phyloP scores from a whole-genome alignment of 495 filamentous ascomycete genomes.

The Aspergillus heteromorphus region DNA sequence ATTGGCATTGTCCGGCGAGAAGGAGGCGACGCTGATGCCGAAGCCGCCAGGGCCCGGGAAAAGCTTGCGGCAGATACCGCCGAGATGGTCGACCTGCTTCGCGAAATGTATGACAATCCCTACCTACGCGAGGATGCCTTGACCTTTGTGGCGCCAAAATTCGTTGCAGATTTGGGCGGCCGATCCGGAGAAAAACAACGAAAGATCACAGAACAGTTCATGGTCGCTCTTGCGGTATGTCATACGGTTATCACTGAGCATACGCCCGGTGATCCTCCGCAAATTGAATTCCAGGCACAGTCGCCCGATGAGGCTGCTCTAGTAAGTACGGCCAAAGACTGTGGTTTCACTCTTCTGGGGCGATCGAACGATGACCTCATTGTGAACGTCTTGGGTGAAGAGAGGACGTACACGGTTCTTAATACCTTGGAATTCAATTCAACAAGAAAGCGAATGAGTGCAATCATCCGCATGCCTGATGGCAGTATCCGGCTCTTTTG shows the following conservation, averaged over 20 bases:
- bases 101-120: conserved; percentile 78
- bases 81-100: conserved; percentile 65
- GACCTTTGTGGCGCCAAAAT: conserved; percentile 89
- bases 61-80: conserved; percentile 75
- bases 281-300: conserved; percentile 93
- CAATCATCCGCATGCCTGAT: conserved; percentile 93
- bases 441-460: conserved; percentile 94
- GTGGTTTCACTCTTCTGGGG: conserved; percentile 92
- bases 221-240: conserved; percentile 91
- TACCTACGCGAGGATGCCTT: conserved; percentile 85
- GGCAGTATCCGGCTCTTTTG: conserved; percentile 90
- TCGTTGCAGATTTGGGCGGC: conserved; percentile 73
- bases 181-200: conserved; percentile 72
- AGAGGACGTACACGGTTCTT: conserved; percentile 77
- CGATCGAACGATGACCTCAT: conserved; percentile 71
- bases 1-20: conserved; percentile 89
- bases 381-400: conserved; percentile 80
- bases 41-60: conserved; percentile 63
- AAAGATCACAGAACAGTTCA: conserved; percentile 77
- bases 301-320: conserved; percentile 96
- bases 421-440: conserved; percentile 99
- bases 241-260: conserved; percentile 94
- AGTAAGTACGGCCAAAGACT: conserved; percentile 89
- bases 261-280: conserved; percentile 79
- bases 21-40: conserved; percentile 78